Evolutionary conservation across 2,329 filamentous ascomycete species (phyloP).

Genomic region (Trichoderma arundinaceum): DNA sequence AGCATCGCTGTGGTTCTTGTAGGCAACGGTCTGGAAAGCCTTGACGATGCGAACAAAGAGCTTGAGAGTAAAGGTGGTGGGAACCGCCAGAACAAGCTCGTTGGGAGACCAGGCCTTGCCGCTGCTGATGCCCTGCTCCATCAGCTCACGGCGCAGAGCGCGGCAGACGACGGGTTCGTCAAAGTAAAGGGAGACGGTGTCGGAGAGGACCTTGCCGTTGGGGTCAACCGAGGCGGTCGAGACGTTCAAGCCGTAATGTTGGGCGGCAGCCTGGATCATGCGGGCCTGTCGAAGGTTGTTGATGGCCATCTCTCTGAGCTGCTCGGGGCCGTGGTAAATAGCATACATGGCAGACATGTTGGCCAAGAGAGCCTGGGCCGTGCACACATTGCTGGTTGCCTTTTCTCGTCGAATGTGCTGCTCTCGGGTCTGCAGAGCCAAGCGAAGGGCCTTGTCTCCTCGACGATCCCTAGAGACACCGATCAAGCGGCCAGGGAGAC

Average conservation of each 20-base stretch:
- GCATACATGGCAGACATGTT: conserved; percentile 98
- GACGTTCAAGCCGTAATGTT: conserved; percentile 67
- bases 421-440: conserved; percentile 90
- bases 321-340: conserved; percentile 87
- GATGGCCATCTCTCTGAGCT: conserved; percentile 82
- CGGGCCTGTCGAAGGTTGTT: conserved; percentile 74
- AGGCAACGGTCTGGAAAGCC: conserved; percentile 40
- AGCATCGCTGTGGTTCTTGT: conserved; percentile 36
- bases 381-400: conserved; percentile 97
- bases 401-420: conserved; percentile 97
- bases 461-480: conserved; percentile 90
- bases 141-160: conserved; percentile 47
- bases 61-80: conserved; percentile 38
- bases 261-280: conserved; percentile 68
- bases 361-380: conserved; percentile 87
- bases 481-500: conserved; percentile 88
- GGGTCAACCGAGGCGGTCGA: conserved; percentile 61
- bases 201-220: conserved; percentile 69
- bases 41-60: conserved; percentile 36
- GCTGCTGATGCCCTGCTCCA: conserved; percentile 69
- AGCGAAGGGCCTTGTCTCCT: conserved; percentile 78
- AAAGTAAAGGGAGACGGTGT: conserved; percentile 74
- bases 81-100: conserved; percentile 40
- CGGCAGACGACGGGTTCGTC: conserved; percentile 35
- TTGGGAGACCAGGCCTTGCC: conserved; percentile 62